Conservation (phyloP, 208 protist species). For the Herpetomonas samuelpessoai region DNA sequence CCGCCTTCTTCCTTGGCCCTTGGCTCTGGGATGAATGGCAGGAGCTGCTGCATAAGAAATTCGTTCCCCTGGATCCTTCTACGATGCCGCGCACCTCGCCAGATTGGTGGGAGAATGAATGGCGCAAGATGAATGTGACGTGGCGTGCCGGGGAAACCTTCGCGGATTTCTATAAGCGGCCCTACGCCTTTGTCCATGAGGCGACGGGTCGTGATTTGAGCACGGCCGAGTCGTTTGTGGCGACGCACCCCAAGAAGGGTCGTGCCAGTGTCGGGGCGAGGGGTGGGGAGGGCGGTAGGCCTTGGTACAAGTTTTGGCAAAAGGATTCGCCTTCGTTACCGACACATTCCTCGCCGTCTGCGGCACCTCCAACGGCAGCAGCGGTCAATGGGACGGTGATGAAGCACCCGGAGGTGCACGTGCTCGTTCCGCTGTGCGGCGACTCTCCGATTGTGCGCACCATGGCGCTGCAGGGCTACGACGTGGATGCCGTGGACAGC, state of each 20-base stretch:
- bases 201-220: conserved; percentile 73
- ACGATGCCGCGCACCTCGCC: conserved; percentile 71
- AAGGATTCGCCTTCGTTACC: no score
- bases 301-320: background rate
- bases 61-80: conserved; percentile 50
- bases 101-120: conserved; percentile 91
- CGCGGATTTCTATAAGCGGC: conserved; percentile 50
- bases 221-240: conserved; percentile 47
- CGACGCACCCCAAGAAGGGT: conserved; percentile 16
- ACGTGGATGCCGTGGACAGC: conserved; percentile 81
- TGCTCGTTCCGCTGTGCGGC: conserved; percentile 85
- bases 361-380: background rate
- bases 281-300: background rate
- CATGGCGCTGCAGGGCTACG: conserved; percentile 65
- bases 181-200: conserved; percentile 63
- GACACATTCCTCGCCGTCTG: no score
- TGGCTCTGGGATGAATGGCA: conserved; percentile 72
- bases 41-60: conserved; percentile 69
- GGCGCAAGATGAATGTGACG: conserved; percentile 74
- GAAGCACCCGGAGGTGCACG: conserved; percentile 23
- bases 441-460: conserved; percentile 81
- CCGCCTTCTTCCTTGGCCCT: conserved; percentile 68
- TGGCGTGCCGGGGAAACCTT: conserved; percentile 76
- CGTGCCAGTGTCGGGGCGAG: background rate
- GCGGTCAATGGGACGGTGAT: background rate